These are phyloP conservation scores for Rugiboletus extremiorientalis DNA, from an alignment of 1,284 basidiomycete species.

Conservation along the genomic window DNA sequence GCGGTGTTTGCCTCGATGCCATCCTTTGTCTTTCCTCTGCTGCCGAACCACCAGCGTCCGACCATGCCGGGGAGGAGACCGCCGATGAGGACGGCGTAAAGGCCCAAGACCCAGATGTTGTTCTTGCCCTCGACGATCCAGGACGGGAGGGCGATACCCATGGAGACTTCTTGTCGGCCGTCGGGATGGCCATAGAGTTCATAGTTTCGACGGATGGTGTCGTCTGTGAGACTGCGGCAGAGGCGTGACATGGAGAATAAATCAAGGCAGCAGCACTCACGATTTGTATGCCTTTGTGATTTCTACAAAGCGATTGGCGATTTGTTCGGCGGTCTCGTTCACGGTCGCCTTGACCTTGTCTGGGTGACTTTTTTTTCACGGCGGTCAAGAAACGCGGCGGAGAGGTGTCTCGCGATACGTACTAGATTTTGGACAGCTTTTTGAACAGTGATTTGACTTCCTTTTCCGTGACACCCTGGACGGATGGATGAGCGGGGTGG, in stretches of 20 bases:
- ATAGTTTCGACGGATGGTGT: slow-evolving; percentile 90
- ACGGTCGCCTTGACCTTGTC: slow-evolving; percentile 89
- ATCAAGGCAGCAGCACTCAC: slow-evolving; percentile 41
- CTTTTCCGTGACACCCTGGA: slow-evolving; percentile 72
- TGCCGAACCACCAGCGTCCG: slow-evolving; percentile 98
- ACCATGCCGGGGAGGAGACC: slow-evolving; percentile 76
- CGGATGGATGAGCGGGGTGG: not conserved
- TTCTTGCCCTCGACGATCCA: slow-evolving; percentile 96
- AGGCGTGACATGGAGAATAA: not conserved
- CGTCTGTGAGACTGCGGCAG: slow-evolving; percentile 79
- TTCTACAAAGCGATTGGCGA: slow-evolving; percentile 87
- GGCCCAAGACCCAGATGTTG: slow-evolving; percentile 86
- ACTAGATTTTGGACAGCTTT: slow-evolving; percentile 90
- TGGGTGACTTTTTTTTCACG: slow-evolving; percentile 74
- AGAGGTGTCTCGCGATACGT: slow-evolving; percentile 32
- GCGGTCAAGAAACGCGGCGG: not conserved
- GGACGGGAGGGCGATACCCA: slow-evolving; percentile 94
- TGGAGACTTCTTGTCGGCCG: slow-evolving; percentile 91
- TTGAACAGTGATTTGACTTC: slow-evolving; percentile 98
- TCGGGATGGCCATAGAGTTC: slow-evolving; percentile 95
- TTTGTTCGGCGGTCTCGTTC: slow-evolving; percentile 90
- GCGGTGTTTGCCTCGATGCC: slow-evolving; percentile 86
- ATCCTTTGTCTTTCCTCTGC: slow-evolving; percentile 89
- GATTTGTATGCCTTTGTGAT: slow-evolving; percentile 99
- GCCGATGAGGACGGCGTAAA: slow-evolving; percentile 89